Base-by-base conservation (phyloP, 495 filamentous ascomycete species). In the Tuber melanosporum region DNA sequence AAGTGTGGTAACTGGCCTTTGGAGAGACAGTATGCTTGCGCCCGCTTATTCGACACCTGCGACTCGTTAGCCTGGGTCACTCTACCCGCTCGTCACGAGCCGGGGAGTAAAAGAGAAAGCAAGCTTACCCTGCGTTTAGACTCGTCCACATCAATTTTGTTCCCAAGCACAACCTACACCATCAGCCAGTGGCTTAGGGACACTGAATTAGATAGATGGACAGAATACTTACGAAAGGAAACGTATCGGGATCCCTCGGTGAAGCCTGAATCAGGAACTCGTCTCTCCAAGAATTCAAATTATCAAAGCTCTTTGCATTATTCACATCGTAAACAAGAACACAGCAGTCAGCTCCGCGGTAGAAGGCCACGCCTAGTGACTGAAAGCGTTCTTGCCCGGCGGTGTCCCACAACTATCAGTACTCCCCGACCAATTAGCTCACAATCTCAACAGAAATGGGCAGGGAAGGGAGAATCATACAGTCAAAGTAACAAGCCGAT, bases 111-210 rank as follows among this genome's bases (percentile, higher is more conserved):
- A 5, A 52, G 43, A 66, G 57, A 45, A 47, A n/a, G 36, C 7
- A n/a, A 22, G 86, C 88, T 77, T 84, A 91, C 91, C 88, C 94
- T 93, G 79, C 95, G 88, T 88, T 97, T 98, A 88, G 90, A 95
- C 86, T 99, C 95, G 84, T 97, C 94, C 42, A 97, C 91, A 87
- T 99, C 95, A 82, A 98, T 95, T 88, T 99, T 99, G 87, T 99
- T 99, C 57, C 95, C 95, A 71, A 99, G 90, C 26, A 98, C 94
- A 71, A 77, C 77, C 77, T 78, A 22, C 43, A 70, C 15, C 2
- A 15, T n/a, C 10, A 52, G 7, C 32, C 47, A 2, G 73, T 72
- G 70, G 20, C 10, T 6, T 32, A n/a, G 4, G 9, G 5, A 19
- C 69, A 73, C 26, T 57, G 43, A 36, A 45, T 19, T 20, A 52